Evolutionary conservation across 495 filamentous ascomycete species (phyloP).

Genomic region (Letharia columbiana): DNA sequence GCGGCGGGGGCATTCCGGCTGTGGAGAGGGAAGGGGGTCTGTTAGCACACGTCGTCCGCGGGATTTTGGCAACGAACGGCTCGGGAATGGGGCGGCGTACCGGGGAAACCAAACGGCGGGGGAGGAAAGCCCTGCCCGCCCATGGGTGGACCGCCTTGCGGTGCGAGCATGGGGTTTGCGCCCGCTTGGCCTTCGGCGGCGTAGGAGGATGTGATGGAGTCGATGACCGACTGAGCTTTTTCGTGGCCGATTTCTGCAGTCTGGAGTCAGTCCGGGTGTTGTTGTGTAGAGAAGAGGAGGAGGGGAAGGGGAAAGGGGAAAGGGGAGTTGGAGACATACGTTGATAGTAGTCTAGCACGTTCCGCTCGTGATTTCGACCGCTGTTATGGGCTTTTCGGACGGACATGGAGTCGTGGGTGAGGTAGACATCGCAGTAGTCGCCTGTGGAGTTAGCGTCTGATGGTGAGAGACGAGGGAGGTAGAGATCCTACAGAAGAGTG

Average conservation of each 20-base stretch:
- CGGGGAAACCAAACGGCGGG: slow-evolving; percentile 47
- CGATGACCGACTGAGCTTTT: slow-evolving; percentile 96
- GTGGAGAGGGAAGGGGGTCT: slow-evolving; percentile 10
- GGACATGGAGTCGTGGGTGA: slow-evolving; percentile 99
- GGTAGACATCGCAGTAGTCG: slow-evolving; percentile 99
- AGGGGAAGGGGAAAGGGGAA: neutral
- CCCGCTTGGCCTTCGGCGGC: slow-evolving; percentile 82
- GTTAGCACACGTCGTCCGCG: no score
- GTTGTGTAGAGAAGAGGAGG: neutral
- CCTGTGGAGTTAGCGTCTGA: slow-evolving; percentile 40
- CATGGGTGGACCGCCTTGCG: slow-evolving; percentile 34
- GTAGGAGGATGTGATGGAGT: slow-evolving; percentile 92
- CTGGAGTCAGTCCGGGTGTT: slow-evolving; percentile 4
- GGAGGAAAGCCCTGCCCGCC: slow-evolving; percentile 33
- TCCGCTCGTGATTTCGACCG: slow-evolving; percentile 91
- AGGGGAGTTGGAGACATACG: slow-evolving; percentile 45
- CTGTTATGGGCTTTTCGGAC: slow-evolving; percentile 97
- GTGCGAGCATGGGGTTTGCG: slow-evolving; percentile 71
- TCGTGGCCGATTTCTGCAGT: slow-evolving; percentile 87
- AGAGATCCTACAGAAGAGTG: slow-evolving; percentile 61
- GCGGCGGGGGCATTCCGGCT: slow-evolving; percentile 48
- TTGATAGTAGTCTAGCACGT: slow-evolving; percentile 98
- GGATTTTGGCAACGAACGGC: no score
- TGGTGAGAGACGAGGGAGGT: neutral
- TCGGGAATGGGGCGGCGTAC: slow-evolving; percentile 29